Conservation (phyloP, 371 early-diverging fungal genomes). For the Mucor sp. region DNA sequence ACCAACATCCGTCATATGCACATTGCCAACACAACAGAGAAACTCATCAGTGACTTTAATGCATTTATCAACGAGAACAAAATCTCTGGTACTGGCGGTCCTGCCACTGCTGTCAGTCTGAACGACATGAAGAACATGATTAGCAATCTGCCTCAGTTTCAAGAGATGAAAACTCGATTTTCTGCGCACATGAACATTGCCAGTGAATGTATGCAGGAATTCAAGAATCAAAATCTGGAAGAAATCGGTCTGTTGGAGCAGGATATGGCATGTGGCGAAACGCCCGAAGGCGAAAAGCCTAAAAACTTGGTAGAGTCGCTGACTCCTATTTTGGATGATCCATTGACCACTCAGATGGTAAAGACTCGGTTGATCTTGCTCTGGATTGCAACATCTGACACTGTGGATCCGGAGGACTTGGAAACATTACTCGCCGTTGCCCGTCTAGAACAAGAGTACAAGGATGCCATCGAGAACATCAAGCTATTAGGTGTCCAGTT, state of each 20-base stretch:
- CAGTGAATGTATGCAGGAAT: slow-evolving; percentile 82
- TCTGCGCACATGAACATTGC: slow-evolving; percentile 92
- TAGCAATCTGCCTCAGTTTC: slow-evolving; percentile 89
- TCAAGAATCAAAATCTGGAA: slow-evolving; percentile 73
- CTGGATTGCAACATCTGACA: slow-evolving; percentile 77
- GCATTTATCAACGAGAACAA: slow-evolving; percentile 69
- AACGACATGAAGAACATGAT: slow-evolving; percentile 90
- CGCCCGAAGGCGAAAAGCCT: slow-evolving; percentile 75
- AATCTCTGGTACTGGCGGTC: slow-evolving; percentile 46
- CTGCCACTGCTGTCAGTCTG: slow-evolving; percentile 65
- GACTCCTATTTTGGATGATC: slow-evolving; percentile 81
- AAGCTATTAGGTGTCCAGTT: slow-evolving; percentile 66
- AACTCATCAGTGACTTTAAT: slow-evolving; percentile 81
- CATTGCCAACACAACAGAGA: slow-evolving; percentile 88
- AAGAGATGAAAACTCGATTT: slow-evolving; percentile 89
- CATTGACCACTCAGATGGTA: slow-evolving; percentile 65
- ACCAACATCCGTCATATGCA: slow-evolving; percentile 88
- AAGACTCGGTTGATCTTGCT: slow-evolving; percentile 88
- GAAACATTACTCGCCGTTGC: slow-evolving; percentile 74
- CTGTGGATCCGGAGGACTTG: slow-evolving; percentile 66
- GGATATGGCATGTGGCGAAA: slow-evolving; percentile 89
- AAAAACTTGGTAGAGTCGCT: slow-evolving; percentile 81
- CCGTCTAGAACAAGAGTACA: slow-evolving; percentile 69
- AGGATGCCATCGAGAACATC: slow-evolving; percentile 81
- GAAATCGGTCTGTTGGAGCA: slow-evolving; percentile 82